These are phyloP conservation scores for Monosporascus sp. DNA, from an alignment of 2,329 filamentous ascomycete genomes.

Conservation along the genomic window DNA sequence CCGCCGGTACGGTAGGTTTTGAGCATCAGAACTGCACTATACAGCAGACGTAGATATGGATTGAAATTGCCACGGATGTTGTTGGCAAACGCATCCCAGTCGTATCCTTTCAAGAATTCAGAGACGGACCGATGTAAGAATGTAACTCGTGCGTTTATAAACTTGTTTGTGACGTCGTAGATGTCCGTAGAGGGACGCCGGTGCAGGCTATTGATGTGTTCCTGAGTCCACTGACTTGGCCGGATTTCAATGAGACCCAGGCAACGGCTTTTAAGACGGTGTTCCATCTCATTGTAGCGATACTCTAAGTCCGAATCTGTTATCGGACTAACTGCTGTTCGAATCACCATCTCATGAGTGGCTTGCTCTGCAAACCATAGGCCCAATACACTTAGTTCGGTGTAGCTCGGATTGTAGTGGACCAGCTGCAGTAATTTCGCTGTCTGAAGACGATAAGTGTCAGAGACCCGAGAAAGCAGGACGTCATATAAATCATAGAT, in stretches of 20 bases:
- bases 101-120: constrained; percentile 8
- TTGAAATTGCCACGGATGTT: constrained; percentile 1
- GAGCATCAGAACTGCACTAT: constrained; percentile 8
- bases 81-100: constrained; percentile 3
- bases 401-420: neutral
- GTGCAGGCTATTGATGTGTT: neutral
- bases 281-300: constrained; percentile 9
- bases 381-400: constrained; percentile 6
- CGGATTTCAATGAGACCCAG: constrained; percentile 11
- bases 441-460: constrained; percentile 5
- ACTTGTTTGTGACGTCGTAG: neutral
- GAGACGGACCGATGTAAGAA: constrained; percentile 15
- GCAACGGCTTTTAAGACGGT: constrained; percentile 12
- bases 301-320: constrained; percentile 5
- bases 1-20: constrained; percentile 1
- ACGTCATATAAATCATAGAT: constrained; percentile 13
- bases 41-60: neutral
- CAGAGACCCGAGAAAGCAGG: constrained; percentile 8
- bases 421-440: constrained; percentile 10
- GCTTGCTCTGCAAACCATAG: constrained; percentile 15
- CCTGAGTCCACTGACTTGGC: neutral
- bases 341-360: constrained; percentile 4
- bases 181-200: neutral
- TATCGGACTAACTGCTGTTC: constrained; percentile 2
- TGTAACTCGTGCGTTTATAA: neutral